Evolutionary conservation across 116 monocot genomes (phyloP), one percentile per base, ranked within the genome.

Genomic region (Zostera marina): DNA sequence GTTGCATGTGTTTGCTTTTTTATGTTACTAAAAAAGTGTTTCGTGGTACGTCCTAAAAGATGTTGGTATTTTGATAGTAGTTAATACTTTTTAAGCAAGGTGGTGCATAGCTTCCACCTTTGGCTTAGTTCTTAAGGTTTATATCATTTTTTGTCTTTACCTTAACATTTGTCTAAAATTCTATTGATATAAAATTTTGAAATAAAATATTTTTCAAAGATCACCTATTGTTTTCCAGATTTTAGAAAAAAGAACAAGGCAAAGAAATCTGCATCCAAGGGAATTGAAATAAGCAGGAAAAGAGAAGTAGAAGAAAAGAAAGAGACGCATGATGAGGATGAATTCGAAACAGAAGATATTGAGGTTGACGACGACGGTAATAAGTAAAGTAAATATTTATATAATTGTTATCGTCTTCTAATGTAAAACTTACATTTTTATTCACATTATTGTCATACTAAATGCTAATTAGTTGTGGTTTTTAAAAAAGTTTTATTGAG

Each of bases 231-330:
- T 49, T 41, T 21, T 41, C 22, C 52, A 63, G 63, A 63, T 52
- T 63, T 40, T 53, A 52, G 63, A 21, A 16, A 52, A 52, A 63
- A 52, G 53, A 63, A 63, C 49, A 9, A 12, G n/a, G 7, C 52
- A n/a, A 63, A 42, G 40, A 63, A 63, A 49, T 52, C 52, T 6
- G 41, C 52, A 3, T 20, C 24, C 14, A 63, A 52, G 52, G 53
- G 21, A 52, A 63, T 52, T 8, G 53, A 63, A 63, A 52, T 12
- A 4, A n/a, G 39, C 63, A 63, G 52, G 52, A 63, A 63, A 63
- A 51, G 63, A 1, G 52, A 52, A 51, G 8, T 63, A 47, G 63
- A 20, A 52, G 52, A 63, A 26, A 41, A 21, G 13, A 51, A 63
- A 14, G 52, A 22, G 0, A 41, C 12, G 38, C 52, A 41, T 1